Base-by-base conservation (phyloP, 139 green algal genomes). In the Gonium pectorale region DNA sequence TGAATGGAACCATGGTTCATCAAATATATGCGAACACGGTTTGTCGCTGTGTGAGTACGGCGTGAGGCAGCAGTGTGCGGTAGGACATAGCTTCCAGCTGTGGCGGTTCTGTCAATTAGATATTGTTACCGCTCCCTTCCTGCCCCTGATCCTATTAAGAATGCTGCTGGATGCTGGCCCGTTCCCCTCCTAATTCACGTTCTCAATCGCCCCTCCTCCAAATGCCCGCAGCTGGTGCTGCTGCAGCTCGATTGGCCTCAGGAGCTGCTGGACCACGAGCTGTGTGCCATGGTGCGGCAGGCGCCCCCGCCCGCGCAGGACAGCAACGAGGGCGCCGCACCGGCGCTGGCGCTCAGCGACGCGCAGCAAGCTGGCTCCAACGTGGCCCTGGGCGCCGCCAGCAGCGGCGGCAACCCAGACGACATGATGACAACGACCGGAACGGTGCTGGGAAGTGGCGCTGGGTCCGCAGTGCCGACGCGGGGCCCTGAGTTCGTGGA, bases 251-350 rank as follows among this genome's bases (percentile, higher is more conserved):
- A 68, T 40, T 82, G 75, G 75, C 75, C 75, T 2, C 59, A 82
- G n/a, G 75, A 71, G 75, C 75, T 82, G 15, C 31, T 82, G 59
- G 75, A 71, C 59, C 40, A 60, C 3, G 75, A 82, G 60, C 75
- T 82, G n/a, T 43, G 59, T 17, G 59, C 38, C 19, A 31, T 82
- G 44, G 75, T 82, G 35, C 73, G 54, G 73, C 54, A 69, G 17
- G 26, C 38, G 54, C 24, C 46, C 31, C 46, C 56, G 54, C 33
- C 13, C 7, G 59, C 41, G 33, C n/a, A 40, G 11, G 73, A 69
- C 37, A 69, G 73, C 52, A 67, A 54, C 51, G 73, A 81, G 26
- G 73, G 73, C 37, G 51, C 15, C 31, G 37, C 19, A 0, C 27
- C 44, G 9, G 70, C 68, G 15, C 24, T 27, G 26, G 41, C 41